Evolutionary conservation across 2,329 filamentous ascomycete genomes (phyloP).

Genomic region (Monilinia laxa): DNA sequence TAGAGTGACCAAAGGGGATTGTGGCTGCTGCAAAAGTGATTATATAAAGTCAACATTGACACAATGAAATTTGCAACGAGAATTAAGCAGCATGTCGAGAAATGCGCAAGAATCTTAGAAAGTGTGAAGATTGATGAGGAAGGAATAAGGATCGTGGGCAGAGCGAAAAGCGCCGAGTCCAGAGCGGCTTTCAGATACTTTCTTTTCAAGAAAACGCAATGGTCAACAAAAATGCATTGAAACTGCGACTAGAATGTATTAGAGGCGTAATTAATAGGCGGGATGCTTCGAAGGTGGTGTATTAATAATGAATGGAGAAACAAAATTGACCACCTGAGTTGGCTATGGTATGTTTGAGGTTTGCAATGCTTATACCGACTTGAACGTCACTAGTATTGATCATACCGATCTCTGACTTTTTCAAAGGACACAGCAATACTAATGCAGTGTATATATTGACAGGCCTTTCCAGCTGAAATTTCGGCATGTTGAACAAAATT

Average conservation of each 20-base stretch:
- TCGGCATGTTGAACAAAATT: too few species aligned
- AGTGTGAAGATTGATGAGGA: too few species aligned
- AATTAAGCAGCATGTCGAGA: accelerated
- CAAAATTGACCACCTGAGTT: neutral
- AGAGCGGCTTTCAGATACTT: neutral
- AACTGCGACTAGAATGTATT: too few species aligned
- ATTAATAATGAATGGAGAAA: neutral
- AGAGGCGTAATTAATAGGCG: too few species aligned
- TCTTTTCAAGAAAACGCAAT: neutral
- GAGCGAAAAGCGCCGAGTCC: neutral
- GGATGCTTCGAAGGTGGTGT: neutral
- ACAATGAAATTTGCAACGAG: neutral
- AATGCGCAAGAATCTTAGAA: too few species aligned
- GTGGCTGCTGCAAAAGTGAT: too few species aligned
- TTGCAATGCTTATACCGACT: neutral
- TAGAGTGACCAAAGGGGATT: neutral
- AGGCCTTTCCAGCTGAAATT: too few species aligned
- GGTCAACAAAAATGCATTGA: neutral
- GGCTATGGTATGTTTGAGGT: neutral
- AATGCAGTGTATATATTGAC: too few species aligned
- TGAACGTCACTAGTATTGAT: neutral
- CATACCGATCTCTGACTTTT: neutral
- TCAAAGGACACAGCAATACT: neutral
- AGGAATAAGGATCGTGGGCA: neutral
- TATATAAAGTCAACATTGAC: too few species aligned